phyloP scores from a whole-genome alignment of 352 stramenopile species.

The Phytophthora agathidicida region DNA sequence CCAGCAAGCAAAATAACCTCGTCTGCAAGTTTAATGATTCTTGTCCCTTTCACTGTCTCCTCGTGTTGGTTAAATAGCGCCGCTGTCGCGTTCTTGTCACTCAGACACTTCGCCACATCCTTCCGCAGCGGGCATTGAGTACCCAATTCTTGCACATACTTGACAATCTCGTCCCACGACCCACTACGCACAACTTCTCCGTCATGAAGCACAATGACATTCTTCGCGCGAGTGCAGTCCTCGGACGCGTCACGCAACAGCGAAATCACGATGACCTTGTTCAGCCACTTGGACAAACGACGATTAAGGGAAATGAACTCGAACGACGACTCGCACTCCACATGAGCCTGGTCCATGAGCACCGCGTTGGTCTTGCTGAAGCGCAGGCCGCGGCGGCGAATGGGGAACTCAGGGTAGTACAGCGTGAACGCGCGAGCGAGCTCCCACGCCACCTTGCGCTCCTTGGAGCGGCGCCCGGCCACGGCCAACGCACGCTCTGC shows the following conservation, averaged over 20 bases:
- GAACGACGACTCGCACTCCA: slow-evolving; percentile 35
- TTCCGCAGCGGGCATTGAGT: slow-evolving; percentile 34
- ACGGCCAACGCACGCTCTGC: slow-evolving; percentile 27
- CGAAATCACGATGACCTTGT: slow-evolving; percentile 47
- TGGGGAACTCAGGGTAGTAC: slow-evolving; percentile 35
- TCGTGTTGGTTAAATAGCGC: slow-evolving; percentile 26
- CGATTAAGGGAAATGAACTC: slow-evolving; percentile 46
- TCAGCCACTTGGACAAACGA: slow-evolving; percentile 46
- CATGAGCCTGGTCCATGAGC: slow-evolving; percentile 40
- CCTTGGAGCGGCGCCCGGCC: slow-evolving; percentile 31
- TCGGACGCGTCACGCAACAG: slow-evolving; percentile 37
- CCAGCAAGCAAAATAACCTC: slow-evolving; percentile 39
- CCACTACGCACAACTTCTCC: slow-evolving; percentile 43
- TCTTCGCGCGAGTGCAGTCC: slow-evolving; percentile 30
- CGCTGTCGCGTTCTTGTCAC: slow-evolving; percentile 25
- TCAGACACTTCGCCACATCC: slow-evolving; percentile 38
- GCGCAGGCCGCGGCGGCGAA: slow-evolving; percentile 27
- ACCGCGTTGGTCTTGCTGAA: slow-evolving; percentile 37
- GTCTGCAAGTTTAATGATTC: slow-evolving; percentile 40
- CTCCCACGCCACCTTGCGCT: slow-evolving; percentile 46
- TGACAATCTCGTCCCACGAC: slow-evolving; percentile 34
- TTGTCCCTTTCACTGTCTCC: slow-evolving; percentile 14
- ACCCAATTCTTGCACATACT: slow-evolving; percentile 39
- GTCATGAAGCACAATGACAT: slow-evolving; percentile 41
- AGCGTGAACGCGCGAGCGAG: slow-evolving; percentile 44